Conservation (phyloP, 768 basidiomycete species). For the Pleurotus eryngii region DNA sequence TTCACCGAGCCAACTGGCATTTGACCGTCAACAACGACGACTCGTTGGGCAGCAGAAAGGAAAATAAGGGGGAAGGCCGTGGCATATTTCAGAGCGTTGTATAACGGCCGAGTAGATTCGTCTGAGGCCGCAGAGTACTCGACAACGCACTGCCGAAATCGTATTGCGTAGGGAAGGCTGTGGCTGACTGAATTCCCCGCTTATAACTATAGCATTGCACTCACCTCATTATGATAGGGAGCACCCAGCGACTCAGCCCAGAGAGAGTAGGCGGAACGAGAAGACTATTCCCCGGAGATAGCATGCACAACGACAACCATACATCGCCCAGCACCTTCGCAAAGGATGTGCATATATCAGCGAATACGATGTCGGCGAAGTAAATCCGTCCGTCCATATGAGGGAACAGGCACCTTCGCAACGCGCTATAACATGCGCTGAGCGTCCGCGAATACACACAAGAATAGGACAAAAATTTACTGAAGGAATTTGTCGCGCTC, state of each 20-base stretch:
- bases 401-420: constrained; percentile 75
- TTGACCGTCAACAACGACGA: constrained; percentile 59
- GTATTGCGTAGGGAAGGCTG: constrained; percentile 86
- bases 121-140: constrained; percentile 71
- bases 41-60: constrained; percentile 85
- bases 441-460: constrained; percentile 1
- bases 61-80: constrained; percentile 96
- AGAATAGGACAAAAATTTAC: constrained; percentile 45
- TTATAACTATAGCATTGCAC: constrained; percentile 10
- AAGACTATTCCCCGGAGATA: constrained; percentile 81
- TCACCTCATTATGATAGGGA: constrained; percentile 87
- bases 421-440: constrained; percentile 42
- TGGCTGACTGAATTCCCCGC: constrained; percentile 7
- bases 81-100: constrained; percentile 95
- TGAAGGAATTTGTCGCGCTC: constrained; percentile 77
- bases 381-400: constrained; percentile 57
- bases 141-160: constrained; percentile 90
- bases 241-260: constrained; percentile 68
- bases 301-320: constrained; percentile 85
- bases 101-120: constrained; percentile 68
- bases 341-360: constrained; percentile 94
- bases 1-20: constrained; percentile 26
- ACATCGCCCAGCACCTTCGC: constrained; percentile 95
- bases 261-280: constrained; percentile 58
- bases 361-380: constrained; percentile 91